phyloP scores from a whole-genome alignment of 78 protist genomes.

The Anaeramoeba flamelloides region DNA sequence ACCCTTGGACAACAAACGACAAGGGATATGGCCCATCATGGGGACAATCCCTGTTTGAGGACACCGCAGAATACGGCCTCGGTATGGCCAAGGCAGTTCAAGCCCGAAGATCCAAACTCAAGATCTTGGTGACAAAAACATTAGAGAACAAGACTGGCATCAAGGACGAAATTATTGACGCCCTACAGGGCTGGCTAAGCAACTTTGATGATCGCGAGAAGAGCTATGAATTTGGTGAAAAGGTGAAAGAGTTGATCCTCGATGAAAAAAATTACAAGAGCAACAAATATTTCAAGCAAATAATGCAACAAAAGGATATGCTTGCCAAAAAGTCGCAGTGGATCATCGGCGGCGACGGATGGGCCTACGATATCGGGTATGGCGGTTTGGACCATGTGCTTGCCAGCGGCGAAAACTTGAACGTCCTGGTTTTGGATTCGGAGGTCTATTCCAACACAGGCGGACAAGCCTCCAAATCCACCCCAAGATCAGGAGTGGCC shows the following conservation, averaged over 20 bases:
- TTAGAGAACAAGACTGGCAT: not conserved
- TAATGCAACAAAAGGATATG: not conserved
- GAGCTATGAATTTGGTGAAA: not conserved
- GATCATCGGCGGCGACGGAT: slow-evolving; percentile 61
- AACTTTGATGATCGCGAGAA: not conserved
- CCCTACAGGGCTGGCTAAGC: not conserved
- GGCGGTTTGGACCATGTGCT: slow-evolving; percentile 59
- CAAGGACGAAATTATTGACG: not conserved
- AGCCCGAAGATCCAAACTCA: slow-evolving; percentile 2
- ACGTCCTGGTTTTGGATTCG: slow-evolving; percentile 48
- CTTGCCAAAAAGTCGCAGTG: slow-evolving; percentile 20
- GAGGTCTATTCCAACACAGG: slow-evolving; percentile 50
- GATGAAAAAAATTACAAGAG: not conserved
- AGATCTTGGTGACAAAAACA: not conserved
- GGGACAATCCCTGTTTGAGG: slow-evolving; percentile 24
- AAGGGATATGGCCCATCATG: slow-evolving; percentile 17
- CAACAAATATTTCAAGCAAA: not conserved
- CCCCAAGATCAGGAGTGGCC: slow-evolving; percentile 21
- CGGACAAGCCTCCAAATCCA: slow-evolving; percentile 35
- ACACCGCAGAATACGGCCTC: slow-evolving; percentile 19
- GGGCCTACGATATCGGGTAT: slow-evolving; percentile 58
- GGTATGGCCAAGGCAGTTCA: slow-evolving; percentile 4
- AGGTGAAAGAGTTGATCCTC: not conserved
- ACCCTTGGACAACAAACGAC: slow-evolving; percentile 6
- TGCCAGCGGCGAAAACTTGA: slow-evolving; percentile 42